Conservation (phyloP, 805 yeast genomes). For the Kuraishia cidri region DNA sequence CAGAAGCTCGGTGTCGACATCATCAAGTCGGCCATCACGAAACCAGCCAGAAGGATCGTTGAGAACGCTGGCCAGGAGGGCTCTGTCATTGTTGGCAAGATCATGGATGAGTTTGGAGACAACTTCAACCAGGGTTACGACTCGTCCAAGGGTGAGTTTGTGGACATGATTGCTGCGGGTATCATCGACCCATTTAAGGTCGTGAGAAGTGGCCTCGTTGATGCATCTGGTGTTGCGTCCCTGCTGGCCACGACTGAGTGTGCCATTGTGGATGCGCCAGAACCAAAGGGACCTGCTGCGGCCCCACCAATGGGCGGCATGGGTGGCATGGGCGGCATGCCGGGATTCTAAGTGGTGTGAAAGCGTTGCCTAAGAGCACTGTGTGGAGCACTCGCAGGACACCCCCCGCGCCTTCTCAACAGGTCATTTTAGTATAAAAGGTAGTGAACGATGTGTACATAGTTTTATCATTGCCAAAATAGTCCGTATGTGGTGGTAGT, state of each 20-base stretch:
- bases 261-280: conserved; percentile 94
- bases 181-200: conserved; percentile 98
- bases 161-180: conserved; percentile 95
- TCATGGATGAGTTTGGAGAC: conserved; percentile 46
- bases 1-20: conserved; percentile 93
- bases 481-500: too few relatives aligned
- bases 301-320: conserved; percentile 55
- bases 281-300: conserved; percentile 52
- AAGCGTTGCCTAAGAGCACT: too few relatives aligned
- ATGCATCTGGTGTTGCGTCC: conserved; percentile 97
- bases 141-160: conserved; percentile 85
- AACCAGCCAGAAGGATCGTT: conserved; percentile 92
- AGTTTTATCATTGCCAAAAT: too few relatives aligned
- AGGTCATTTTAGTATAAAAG: too few relatives aligned
- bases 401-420: too few relatives aligned
- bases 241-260: conserved; percentile 97
- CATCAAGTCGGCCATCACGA: conserved; percentile 85
- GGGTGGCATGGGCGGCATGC: conserved; percentile 48
- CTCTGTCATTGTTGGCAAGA: conserved; percentile 90
- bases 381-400: too few relatives aligned
- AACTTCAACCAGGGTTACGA: conserved; percentile 90
- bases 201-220: conserved; percentile 90
- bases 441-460: too few relatives aligned
- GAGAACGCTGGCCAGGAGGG: conserved; percentile 98
- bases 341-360: conserved; percentile 1